Conservation (phyloP, 441 rosid species). For the Populus trichocarpa region DNA sequence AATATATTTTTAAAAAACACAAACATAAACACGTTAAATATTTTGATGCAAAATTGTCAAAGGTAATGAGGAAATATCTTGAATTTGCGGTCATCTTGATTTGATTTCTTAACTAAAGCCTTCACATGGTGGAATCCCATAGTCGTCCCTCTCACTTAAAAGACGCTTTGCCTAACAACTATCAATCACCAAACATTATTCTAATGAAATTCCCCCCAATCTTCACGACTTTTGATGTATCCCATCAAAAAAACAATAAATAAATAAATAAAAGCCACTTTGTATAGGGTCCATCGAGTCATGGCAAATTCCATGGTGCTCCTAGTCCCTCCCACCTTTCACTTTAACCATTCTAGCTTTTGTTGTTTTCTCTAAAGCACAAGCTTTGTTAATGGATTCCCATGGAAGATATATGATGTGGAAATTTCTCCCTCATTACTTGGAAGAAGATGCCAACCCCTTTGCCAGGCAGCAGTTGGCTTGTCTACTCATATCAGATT, state of each 20-base stretch:
- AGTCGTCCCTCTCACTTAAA: not conserved
- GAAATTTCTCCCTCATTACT: not conserved
- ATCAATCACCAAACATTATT: slow-evolving; percentile 13
- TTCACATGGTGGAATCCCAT: not conserved
- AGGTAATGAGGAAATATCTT: not conserved
- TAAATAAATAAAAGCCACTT: not conserved
- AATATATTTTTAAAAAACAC: not conserved
- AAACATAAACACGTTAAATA: too few species aligned
- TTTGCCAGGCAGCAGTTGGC: slow-evolving; percentile 9
- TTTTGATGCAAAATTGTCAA: not conserved
- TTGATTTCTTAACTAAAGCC: not conserved
- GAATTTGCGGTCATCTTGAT: not conserved
- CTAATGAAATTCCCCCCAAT: slow-evolving; percentile 3
- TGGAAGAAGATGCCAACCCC: not conserved
- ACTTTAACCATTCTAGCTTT: slow-evolving; percentile 9
- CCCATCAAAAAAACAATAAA: not conserved
- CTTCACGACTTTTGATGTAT: not conserved
- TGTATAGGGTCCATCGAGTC: not conserved
- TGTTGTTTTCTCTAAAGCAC: slow-evolving; percentile 3
- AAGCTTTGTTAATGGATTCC: slow-evolving; percentile 8
- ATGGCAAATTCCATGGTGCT: slow-evolving; percentile 6
- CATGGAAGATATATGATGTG: not conserved
- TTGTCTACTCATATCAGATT: slow-evolving; percentile 12
- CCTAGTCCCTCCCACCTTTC: not conserved
- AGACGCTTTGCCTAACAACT: slow-evolving; percentile 2